Percentiles rank a stretch among this genome's conserved stretches.
Evolutionary conservation across 75 land plant genomes (phyloP).

Genomic region (Sequoia sempervirens): DNA sequence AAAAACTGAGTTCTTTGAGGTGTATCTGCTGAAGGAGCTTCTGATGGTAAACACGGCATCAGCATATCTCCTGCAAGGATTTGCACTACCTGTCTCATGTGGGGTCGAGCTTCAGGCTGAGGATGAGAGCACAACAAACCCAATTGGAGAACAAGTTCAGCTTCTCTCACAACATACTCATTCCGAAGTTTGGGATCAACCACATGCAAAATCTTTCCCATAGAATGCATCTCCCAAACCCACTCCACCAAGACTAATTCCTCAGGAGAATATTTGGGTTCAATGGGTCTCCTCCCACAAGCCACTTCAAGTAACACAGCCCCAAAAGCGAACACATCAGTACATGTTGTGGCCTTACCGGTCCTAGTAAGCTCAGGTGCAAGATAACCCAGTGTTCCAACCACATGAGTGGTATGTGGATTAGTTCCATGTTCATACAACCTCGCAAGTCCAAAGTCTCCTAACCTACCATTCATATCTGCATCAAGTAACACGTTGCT

Average conservation of each 20-base stretch:
- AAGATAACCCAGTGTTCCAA: constrained; percentile 24
- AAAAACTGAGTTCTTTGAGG: neutral
- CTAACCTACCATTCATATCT: constrained; percentile 46
- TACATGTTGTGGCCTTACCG: constrained; percentile 20
- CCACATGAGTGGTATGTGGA: constrained; percentile 28
- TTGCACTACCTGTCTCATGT: constrained; percentile 32
- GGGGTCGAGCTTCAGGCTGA: constrained; percentile 22
- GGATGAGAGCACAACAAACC: constrained; percentile 39
- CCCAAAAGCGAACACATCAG: constrained; percentile 33
- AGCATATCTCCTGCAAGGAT: constrained; percentile 19
- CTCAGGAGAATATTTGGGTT: constrained; percentile 7
- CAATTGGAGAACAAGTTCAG: constrained; percentile 21
- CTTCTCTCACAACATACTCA: constrained; percentile 14
- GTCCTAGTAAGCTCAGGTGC: constrained; percentile 21
- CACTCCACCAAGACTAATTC: constrained; percentile 24
- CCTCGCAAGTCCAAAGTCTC: constrained; percentile 71
- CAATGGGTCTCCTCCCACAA: constrained; percentile 27
- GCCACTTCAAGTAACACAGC: constrained; percentile 26
- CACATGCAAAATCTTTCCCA: constrained; percentile 10
- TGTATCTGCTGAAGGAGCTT: neutral
- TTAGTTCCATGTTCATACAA: constrained; percentile 29
- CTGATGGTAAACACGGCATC: constrained; percentile 12
- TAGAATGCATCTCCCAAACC: constrained; percentile 17
- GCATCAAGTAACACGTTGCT: constrained; percentile 61
- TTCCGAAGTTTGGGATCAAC: constrained; percentile 24